Evolutionary conservation across 1,284 basidiomycete species (phyloP), one percentile per base, ranked within the genome.

Genomic region (Apiotrichum domesticum): DNA sequence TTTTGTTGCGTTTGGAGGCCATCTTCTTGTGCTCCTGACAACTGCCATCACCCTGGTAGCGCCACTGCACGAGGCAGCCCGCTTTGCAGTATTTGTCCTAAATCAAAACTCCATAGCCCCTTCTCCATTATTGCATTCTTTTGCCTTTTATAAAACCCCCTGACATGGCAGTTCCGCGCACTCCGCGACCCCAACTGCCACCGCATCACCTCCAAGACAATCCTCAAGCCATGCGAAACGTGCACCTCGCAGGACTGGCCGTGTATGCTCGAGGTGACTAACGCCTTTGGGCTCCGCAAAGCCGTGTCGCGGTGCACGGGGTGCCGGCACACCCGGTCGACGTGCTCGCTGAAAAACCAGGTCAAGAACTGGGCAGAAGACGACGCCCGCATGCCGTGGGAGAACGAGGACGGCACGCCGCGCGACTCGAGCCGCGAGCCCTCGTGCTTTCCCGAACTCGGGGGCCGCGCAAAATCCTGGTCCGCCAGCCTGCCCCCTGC

Each of bases 311-410:
- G 47, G 35, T 49, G 47, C 21, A 33, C n/a, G 4, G 47, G 47
- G 6, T 49, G 47, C 35, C 47, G 47, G 10, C 47, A 49, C 47
- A 49, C 47, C 14, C 47, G 47, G 15, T 49, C 47, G 35, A 49
- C 47, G 15, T 49, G 47, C 35, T 39, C 47, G 1, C 47, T 49
- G 35, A 49, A 49, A 37, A 13, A 49, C 4, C 6, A 14, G 15
- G 47, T 35, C 8, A 37, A 49, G 7, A 10, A 9, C 9, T 49
- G 47, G 47, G 35, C 35, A 4, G 35, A 32, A 3, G 14, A n/a
- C 35, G 14, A 15, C 21, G 10, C 3, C n/a, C 1, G 34, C 35
- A 37, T 39, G 35, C 47, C 47, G 1, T 49, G 47, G 47, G 35
- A 49, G 14, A 8, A 13, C 14, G 41, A 42, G 41, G 6, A 42